phyloP scores from a whole-genome alignment of 345 rosid species.

The Kandelia obovata region DNA sequence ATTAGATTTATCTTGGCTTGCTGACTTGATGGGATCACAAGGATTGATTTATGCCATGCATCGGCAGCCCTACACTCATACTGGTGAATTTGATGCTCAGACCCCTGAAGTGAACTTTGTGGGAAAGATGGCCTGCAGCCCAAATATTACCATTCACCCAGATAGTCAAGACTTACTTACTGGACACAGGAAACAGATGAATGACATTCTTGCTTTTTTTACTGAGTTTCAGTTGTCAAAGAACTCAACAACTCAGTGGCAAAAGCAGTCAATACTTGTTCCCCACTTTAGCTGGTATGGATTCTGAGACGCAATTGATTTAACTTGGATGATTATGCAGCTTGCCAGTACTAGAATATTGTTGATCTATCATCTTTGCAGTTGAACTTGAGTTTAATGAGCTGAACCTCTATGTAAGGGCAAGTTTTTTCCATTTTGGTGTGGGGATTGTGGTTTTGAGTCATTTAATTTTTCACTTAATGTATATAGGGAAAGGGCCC shows the following conservation, averaged over 20 bases:
- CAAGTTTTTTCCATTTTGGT: no score
- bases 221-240: constrained; percentile 60
- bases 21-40: constrained; percentile 48
- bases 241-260: constrained; percentile 30
- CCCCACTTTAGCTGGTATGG: constrained; percentile 63
- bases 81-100: constrained; percentile 26
- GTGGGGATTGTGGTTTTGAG: no score
- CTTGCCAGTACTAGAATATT: neutral
- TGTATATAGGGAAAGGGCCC: no score
- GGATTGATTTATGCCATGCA: constrained; percentile 33
- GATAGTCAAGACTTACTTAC: constrained; percentile 54
- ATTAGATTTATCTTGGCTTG: constrained; percentile 43
- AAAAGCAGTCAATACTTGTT: constrained; percentile 47
- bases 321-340: neutral
- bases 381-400: neutral
- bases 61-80: constrained; percentile 30
- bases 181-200: constrained; percentile 45
- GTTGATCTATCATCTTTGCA: neutral
- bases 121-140: constrained; percentile 41
- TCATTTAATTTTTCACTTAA: no score
- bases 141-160: constrained; percentile 42
- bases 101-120: constrained; percentile 58
- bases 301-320: constrained; percentile 8
- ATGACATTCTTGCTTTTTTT: constrained; percentile 56
- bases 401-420: neutral